Base-by-base conservation (phyloP, 2,329 filamentous ascomycete species). In the Sporothrix euskadiensis region DNA sequence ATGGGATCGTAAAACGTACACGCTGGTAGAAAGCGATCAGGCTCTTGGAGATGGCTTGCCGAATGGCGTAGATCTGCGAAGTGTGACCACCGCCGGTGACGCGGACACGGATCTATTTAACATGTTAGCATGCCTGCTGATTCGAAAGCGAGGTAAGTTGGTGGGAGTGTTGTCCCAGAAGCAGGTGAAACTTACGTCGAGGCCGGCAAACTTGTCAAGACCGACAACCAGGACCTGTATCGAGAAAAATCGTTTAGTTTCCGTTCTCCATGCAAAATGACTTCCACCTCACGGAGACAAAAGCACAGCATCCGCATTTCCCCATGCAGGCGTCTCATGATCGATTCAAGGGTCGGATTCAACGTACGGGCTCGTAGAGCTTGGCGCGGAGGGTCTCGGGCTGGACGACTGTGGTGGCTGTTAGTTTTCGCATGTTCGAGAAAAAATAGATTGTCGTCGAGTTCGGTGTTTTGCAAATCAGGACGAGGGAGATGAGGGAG, bases 11-110 rank as follows among this genome's bases (percentile, higher is more conserved):
- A 32, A 32, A 56, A 80, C 79, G 75, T 83, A 97, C 91, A 84
- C 76, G 76, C 76, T 77, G 76, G 75, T 76, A 77, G 73, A 74
- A 77, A 30, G 76, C 76, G 41, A 77, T 77, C 49, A 97, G 93
- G 82, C 92, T 92, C 91, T 98, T 99, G 88, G 94, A 91, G 83
- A 99, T 98, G 82, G 96, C 95, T 89, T 99, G 96, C 81, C 96
- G 94, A 89, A 98, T 94, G 84, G 96, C 96, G 87, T 98, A 81
- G 75, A 81, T 80, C 75, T 76, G 74, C 76, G 76, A 77, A 75
- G 75, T 76, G 75, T 76, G 75, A 74, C 75, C 75, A 76, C 76
- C 96, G 84, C 96, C 96, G 82, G 90, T 89, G 82, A 98, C 96
- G 83, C 94, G 93, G 84, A 98, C 94, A 80, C 96, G 93, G 88